These are phyloP conservation scores for Gynostemma pentaphyllum DNA, from an alignment of 306 rosid species.

Conservation along the genomic window DNA sequence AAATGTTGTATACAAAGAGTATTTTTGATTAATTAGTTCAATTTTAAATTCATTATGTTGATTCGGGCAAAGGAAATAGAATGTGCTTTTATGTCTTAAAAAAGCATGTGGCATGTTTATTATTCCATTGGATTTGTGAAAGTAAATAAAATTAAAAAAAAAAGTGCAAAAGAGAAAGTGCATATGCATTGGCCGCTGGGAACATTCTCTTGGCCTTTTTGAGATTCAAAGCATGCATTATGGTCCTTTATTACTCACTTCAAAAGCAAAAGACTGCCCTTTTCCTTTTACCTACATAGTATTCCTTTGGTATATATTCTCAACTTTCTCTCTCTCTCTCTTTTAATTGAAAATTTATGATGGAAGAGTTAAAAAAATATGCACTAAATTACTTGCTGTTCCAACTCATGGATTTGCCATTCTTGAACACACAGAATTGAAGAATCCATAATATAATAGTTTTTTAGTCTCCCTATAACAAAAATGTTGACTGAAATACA, in stretches of 20 bases:
- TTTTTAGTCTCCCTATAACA: too few relatives aligned
- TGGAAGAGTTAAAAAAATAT: too few relatives aligned
- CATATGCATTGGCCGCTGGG: not conserved
- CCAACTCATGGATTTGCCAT: too few relatives aligned
- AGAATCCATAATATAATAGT: too few relatives aligned
- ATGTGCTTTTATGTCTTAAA: not conserved
- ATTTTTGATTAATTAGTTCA: not conserved
- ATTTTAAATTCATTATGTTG: not conserved
- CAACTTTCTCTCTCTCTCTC: not conserved
- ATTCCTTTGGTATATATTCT: conserved; percentile 10
- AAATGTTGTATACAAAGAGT: not conserved
- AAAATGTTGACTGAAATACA: too few relatives aligned
- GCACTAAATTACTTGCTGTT: too few relatives aligned
- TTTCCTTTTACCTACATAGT: not conserved
- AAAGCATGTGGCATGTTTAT: not conserved
- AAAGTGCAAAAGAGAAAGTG: not conserved
- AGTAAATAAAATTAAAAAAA: not conserved
- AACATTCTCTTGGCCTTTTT: not conserved
- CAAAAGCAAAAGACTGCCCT: not conserved
- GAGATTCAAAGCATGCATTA: conserved; percentile 10
- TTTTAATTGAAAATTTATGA: too few relatives aligned
- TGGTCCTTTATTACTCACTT: conserved; percentile 4
- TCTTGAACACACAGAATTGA: too few relatives aligned
- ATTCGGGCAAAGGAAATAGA: not conserved
- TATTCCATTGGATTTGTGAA: conserved; percentile 9